These are phyloP conservation scores for Aspergillus amoenus DNA, from an alignment of 2,329 filamentous ascomycete genomes.

Conservation along the genomic window DNA sequence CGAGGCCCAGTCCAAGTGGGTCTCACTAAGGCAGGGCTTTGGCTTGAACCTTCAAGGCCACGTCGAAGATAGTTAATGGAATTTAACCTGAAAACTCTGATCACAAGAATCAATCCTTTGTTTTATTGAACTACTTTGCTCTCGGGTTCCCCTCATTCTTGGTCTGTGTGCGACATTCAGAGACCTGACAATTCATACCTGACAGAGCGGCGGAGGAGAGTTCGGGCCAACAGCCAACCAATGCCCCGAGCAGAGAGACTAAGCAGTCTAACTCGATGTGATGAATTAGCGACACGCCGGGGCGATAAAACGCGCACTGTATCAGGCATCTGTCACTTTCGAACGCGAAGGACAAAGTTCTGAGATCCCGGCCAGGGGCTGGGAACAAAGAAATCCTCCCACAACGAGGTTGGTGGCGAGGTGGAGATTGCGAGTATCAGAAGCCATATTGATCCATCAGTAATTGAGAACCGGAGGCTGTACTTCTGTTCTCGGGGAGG, in stretches of 20 bases:
- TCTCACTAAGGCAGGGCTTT: slow-evolving; percentile 23
- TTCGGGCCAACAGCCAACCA: not conserved
- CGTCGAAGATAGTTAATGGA: not conserved
- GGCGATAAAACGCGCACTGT: slow-evolving; percentile 6
- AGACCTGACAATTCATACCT: not conserved
- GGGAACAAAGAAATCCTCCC: slow-evolving; percentile 3
- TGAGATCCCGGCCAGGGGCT: not conserved
- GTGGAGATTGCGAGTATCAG: not conserved
- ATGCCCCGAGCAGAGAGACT: not conserved
- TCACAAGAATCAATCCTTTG: not conserved
- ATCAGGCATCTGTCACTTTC: not conserved
- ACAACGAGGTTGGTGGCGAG: not conserved
- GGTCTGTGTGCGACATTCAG: not conserved
- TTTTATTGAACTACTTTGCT: not conserved
- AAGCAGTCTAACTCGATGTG: not conserved
- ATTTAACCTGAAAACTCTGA: not conserved
- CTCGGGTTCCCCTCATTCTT: slow-evolving; percentile 1
- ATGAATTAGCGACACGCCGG: not conserved
- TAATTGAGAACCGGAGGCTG: not conserved
- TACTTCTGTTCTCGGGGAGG: not conserved
- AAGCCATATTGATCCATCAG: not conserved
- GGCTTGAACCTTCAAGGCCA: slow-evolving; percentile 13
- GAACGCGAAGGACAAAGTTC: not conserved
- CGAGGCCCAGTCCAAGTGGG: slow-evolving; percentile 23
- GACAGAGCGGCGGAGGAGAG: not conserved